Conservation (phyloP, 2,329 filamentous ascomycete species). For the Phyllosticta citriasiana region DNA sequence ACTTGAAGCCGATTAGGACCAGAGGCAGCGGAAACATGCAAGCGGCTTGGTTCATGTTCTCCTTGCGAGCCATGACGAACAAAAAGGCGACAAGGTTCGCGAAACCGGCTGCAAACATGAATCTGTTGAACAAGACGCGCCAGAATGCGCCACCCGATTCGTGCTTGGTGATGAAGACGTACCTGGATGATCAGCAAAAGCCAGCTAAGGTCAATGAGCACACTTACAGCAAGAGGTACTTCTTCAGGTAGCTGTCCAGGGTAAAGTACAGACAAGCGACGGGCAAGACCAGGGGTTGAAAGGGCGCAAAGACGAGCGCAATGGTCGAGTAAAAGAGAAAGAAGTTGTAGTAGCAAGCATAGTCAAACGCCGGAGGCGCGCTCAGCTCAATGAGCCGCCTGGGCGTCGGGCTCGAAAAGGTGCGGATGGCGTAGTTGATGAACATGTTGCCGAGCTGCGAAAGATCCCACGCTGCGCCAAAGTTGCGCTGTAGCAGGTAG, state of each 20-base stretch:
- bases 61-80: slow-evolving; percentile 59
- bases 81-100: slow-evolving; percentile 71
- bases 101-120: slow-evolving; percentile 71
- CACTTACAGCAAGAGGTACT: slow-evolving; percentile 71
- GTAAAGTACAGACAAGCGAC: slow-evolving; percentile 83
- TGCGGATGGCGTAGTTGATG: slow-evolving; percentile 77
- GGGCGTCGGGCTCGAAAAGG: slow-evolving; percentile 78
- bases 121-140: slow-evolving; percentile 85
- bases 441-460: slow-evolving; percentile 75
- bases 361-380: slow-evolving; percentile 86
- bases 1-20: slow-evolving; percentile 73
- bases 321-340: slow-evolving; percentile 92
- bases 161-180: slow-evolving; percentile 93
- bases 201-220: not conserved
- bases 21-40: slow-evolving; percentile 66
- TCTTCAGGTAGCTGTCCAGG: slow-evolving; percentile 83
- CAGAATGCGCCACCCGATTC: slow-evolving; percentile 92
- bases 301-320: slow-evolving; percentile 68
- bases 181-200: slow-evolving; percentile 18
- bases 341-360: slow-evolving; percentile 96
- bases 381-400: slow-evolving; percentile 86
- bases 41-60: slow-evolving; percentile 48
- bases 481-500: slow-evolving; percentile 83
- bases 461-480: slow-evolving; percentile 90
- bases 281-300: slow-evolving; percentile 80